A percentile compares a stretch with the other conserved stretches of the same genome.
Evolutionary conservation across 2,329 filamentous ascomycete species (phyloP).

Genomic region (Lecanicillium sp.): DNA sequence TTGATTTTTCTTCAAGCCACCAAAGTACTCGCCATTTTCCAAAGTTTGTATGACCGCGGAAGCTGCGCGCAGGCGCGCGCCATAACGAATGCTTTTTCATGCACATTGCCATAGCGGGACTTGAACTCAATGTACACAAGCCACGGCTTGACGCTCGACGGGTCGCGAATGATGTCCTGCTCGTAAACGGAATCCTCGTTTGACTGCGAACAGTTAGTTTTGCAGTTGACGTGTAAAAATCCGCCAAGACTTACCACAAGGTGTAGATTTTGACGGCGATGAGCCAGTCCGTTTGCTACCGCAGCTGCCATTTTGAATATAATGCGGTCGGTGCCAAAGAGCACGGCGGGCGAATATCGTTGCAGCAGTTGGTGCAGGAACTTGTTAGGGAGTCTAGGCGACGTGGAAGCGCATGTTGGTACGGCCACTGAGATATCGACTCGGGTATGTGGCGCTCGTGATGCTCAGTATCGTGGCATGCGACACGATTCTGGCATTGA

Average conservation of each 20-base stretch:
- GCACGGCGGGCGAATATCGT: background rate
- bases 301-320: constrained; percentile 15
- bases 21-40: constrained; percentile 72
- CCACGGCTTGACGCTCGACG: constrained; percentile 87
- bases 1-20: background rate
- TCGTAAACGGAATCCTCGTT: constrained; percentile 94
- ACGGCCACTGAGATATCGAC: background rate
- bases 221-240: background rate
- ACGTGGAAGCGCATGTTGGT: constrained; percentile 8
- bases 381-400: background rate
- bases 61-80: constrained; percentile 87
- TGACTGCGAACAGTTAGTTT: constrained; percentile 42
- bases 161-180: constrained; percentile 85
- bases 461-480: constrained; percentile 7
- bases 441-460: background rate
- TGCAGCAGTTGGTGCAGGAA: background rate
- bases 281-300: constrained; percentile 27
- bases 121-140: constrained; percentile 92
- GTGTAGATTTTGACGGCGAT: constrained; percentile 41
- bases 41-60: constrained; percentile 93
- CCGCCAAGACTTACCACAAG: constrained; percentile 37
- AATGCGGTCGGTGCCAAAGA: background rate
- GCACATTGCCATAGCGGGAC: constrained; percentile 71
- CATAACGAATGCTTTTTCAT: constrained; percentile 82
- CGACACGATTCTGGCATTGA: constrained; percentile 6